These are phyloP conservation scores for Podospora pseudocomata DNA, from an alignment of 495 filamentous ascomycete species.

Conservation along the genomic window DNA sequence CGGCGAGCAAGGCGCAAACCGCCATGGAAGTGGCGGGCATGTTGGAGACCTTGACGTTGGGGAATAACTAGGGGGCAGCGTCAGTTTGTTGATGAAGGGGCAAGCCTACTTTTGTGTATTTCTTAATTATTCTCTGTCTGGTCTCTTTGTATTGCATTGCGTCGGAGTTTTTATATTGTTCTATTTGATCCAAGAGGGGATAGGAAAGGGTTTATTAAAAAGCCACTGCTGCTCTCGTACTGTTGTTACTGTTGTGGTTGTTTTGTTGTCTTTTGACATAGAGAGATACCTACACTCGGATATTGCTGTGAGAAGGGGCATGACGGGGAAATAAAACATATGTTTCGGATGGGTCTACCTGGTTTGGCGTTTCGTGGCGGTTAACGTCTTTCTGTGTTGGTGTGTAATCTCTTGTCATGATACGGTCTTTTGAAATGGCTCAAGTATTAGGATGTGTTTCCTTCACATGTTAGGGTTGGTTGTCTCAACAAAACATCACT, in stretches of 20 bases:
- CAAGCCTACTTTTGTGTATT: not conserved
- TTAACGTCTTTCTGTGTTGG: not conserved
- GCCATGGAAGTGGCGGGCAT: conserved; percentile 77
- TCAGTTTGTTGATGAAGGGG: not conserved
- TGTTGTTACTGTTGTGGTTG: not conserved
- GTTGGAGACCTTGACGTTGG: conserved; percentile 67
- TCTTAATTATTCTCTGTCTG: conserved; percentile 5
- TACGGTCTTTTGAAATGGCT: not conserved
- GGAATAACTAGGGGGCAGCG: not conserved
- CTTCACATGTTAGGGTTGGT: not conserved
- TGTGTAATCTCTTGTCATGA: not conserved
- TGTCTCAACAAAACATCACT: not conserved
- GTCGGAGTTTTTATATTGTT: conserved; percentile 11
- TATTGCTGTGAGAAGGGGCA: not conserved
- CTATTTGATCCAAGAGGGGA: not conserved
- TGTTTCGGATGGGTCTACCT: not conserved
- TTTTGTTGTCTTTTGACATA: not conserved
- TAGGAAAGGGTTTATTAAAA: not conserved
- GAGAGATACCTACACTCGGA: not conserved
- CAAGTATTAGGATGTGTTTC: not conserved
- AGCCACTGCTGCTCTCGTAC: not conserved
- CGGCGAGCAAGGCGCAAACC: conserved; percentile 77
- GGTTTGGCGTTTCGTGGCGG: not conserved
- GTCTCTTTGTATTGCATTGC: conserved; percentile 11
- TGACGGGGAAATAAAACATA: not conserved